phyloP scores from a whole-genome alignment of 1,139 yeast species.

The Candida dubliniensis region DNA sequence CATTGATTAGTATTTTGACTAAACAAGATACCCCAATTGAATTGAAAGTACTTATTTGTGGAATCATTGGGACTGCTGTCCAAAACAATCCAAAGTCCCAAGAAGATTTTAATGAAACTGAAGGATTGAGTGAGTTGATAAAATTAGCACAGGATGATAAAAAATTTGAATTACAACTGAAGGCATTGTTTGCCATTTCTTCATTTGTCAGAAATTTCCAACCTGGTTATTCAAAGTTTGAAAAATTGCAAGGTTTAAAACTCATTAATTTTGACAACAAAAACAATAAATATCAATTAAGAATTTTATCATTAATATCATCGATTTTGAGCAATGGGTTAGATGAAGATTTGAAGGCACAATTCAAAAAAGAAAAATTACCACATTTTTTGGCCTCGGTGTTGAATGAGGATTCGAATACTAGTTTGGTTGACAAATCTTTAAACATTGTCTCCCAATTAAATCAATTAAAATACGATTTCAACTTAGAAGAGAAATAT shows the following conservation, averaged over 20 bases:
- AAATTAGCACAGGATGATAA: conserved; percentile 26
- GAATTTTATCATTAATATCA: conserved; percentile 57
- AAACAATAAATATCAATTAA: conserved; percentile 46
- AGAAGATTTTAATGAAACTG: conserved; percentile 55
- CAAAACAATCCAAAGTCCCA: conserved; percentile 85
- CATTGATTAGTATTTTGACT: conserved; percentile 51
- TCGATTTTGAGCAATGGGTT: conserved; percentile 57
- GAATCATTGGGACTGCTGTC: conserved; percentile 86
- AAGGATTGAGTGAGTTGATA: conserved; percentile 50
- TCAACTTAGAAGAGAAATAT: conserved; percentile 47
- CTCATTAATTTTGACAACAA: conserved; percentile 20
- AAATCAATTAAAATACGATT: conserved; percentile 44
- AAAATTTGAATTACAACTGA: conserved; percentile 47
- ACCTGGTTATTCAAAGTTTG: conserved; percentile 56
- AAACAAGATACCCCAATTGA: conserved; percentile 39
- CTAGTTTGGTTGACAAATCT: conserved; percentile 61
- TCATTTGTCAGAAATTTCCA: conserved; percentile 72
- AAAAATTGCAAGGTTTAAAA: conserved; percentile 63
- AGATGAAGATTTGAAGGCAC: conserved; percentile 34
- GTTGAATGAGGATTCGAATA: conserved; percentile 41
- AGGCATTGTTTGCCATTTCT: conserved; percentile 77
- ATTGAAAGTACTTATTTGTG: conserved; percentile 60
- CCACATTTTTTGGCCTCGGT: conserved; percentile 37
- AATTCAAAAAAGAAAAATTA: conserved; percentile 44
- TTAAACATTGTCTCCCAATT: conserved; percentile 54